Evolutionary conservation across 2,329 filamentous ascomycete genomes (phyloP).

Genomic region (Balansia obtecta): DNA sequence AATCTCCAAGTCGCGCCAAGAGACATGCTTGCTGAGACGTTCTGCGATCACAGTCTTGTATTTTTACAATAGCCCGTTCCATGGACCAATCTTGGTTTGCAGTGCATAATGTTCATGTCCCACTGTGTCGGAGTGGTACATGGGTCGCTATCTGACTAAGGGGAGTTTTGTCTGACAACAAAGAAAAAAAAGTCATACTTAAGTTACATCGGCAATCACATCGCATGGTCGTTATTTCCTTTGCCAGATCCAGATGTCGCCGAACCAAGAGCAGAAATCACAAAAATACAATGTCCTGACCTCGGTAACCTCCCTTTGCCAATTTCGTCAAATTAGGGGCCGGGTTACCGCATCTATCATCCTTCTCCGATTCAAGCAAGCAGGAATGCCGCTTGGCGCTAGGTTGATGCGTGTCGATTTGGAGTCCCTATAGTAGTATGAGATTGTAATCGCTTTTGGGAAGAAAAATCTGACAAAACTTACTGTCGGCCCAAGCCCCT

Average conservation of each 20-base stretch:
- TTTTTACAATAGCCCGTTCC: background rate
- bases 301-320: no score
- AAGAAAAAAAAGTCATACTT: background rate
- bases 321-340: slow-evolving; percentile 3
- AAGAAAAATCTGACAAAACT: background rate
- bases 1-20: no score
- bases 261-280: background rate
- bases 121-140: slow-evolving; percentile 1
- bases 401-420: slow-evolving; percentile 2
- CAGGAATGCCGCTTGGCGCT: slow-evolving; percentile 1
- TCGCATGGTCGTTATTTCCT: background rate
- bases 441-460: background rate
- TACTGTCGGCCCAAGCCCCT: slow-evolving; percentile 19
- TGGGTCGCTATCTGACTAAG: slow-evolving; percentile 2
- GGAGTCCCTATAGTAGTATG: slow-evolving; percentile 1
- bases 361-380: slow-evolving; percentile 5
- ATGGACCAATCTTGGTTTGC: background rate
- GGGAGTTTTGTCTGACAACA: slow-evolving; percentile 1
- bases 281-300: background rate
- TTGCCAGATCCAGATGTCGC: background rate
- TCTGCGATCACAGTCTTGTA: background rate
- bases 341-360: slow-evolving; percentile 7
- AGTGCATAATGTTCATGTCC: background rate
- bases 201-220: slow-evolving; percentile 3
- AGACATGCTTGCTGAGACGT: no score